Conservation (phyloP, 257 asterid species). For the Haberlea rhodopensis region DNA sequence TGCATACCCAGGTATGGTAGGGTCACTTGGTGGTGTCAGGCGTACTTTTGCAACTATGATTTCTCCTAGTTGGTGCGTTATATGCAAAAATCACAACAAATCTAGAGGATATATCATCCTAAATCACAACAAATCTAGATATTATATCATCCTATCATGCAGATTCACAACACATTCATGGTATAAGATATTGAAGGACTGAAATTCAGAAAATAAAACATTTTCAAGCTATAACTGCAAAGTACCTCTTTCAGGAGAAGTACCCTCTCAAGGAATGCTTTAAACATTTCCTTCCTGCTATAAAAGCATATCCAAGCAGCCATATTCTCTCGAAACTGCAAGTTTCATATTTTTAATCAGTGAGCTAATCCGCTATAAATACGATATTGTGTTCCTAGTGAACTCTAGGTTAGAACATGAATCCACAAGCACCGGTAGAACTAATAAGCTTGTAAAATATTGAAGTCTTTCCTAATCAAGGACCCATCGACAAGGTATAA, state of each 20-base stretch:
- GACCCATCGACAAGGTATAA: constrained; percentile 1
- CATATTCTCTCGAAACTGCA: constrained; percentile 98
- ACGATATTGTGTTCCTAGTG: no score
- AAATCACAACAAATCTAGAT: no score
- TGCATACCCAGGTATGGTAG: no score
- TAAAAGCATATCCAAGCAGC: constrained; percentile 96
- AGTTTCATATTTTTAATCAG: constrained; percentile 25
- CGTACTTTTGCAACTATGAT: no score
- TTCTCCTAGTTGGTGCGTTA: no score
- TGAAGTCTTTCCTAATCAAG: background rate
- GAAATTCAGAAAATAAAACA: background rate
- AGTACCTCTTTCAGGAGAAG: constrained; percentile 84
- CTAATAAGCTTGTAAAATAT: background rate
- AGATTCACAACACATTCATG: no score
- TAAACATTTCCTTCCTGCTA: constrained; percentile 67
- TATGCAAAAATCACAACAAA: no score
- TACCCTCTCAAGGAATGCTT: constrained; percentile 87
- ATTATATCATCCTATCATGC: no score
- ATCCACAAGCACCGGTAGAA: constrained; percentile 3
- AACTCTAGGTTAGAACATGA: constrained; percentile 18
- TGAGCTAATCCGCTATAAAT: no score
- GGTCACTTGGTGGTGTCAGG: no score
- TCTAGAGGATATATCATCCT: no score
- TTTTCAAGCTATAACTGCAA: constrained; percentile 5
- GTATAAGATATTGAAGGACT: no score